These are phyloP conservation scores for Lichtheimia ornata DNA, from an alignment of 371 early-diverging fungal species.

Conservation along the genomic window DNA sequence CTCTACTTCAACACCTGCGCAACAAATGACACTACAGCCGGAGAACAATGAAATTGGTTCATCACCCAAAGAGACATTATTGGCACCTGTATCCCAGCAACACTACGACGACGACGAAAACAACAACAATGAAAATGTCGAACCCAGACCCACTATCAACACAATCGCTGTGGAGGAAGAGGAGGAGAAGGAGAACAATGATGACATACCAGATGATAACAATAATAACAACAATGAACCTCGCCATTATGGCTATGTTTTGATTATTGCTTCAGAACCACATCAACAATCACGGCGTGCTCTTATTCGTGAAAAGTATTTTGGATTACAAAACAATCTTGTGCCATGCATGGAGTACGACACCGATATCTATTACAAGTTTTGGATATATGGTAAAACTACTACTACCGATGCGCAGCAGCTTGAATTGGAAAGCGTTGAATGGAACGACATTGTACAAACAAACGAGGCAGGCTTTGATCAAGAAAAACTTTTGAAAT, in stretches of 20 bases:
- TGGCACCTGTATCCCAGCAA: too few species aligned
- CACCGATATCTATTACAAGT: constrained; percentile 46
- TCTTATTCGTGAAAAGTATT: constrained; percentile 50
- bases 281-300: constrained; percentile 33
- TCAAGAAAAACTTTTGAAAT: constrained; percentile 28
- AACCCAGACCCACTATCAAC: too few species aligned
- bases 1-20: too few species aligned
- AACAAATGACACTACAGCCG: too few species aligned
- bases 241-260: constrained; percentile 40
- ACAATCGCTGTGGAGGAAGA: too few species aligned
- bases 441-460: constrained; percentile 48
- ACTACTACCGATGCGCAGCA: constrained; percentile 32
- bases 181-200: too few species aligned
- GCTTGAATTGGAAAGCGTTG: constrained; percentile 57
- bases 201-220: too few species aligned
- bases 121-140: too few species aligned
- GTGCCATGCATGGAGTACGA: constrained; percentile 45
- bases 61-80: too few species aligned
- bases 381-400: constrained; percentile 51
- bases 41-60: too few species aligned
- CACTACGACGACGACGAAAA: too few species aligned
- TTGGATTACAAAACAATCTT: constrained; percentile 51
- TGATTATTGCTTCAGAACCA: constrained; percentile 53
- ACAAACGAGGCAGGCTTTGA: constrained; percentile 26
- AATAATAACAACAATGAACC: constrained; percentile 19